A percentile compares a stretch with the other conserved stretches of the same genome.
These are phyloP conservation scores for Phytophthora macrochlamydospora DNA, from an alignment of 352 stramenopile species.

Conservation along the genomic window DNA sequence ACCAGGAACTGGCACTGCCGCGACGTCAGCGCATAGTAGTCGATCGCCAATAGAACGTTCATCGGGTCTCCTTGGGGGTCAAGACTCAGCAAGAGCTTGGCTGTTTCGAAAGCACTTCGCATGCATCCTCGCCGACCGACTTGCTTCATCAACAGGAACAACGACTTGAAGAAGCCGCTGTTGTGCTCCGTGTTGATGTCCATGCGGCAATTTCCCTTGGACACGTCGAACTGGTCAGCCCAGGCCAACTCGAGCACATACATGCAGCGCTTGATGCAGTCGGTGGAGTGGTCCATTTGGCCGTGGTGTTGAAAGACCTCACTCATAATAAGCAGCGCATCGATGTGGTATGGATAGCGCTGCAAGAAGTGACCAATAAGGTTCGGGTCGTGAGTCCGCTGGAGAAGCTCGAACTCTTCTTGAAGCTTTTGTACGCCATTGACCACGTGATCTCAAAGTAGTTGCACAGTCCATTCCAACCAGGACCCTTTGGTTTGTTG, in stretches of 20 bases:
- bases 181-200: slow-evolving; percentile 82
- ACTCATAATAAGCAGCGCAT: slow-evolving; percentile 85
- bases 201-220: slow-evolving; percentile 84
- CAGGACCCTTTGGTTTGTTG: slow-evolving; percentile 68
- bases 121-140: slow-evolving; percentile 82
- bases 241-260: slow-evolving; percentile 85
- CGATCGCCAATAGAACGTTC: slow-evolving; percentile 77
- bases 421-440: slow-evolving; percentile 87
- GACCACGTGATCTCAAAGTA: slow-evolving; percentile 90
- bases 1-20: slow-evolving; percentile 83
- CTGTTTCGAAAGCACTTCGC: slow-evolving; percentile 85
- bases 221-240: slow-evolving; percentile 84
- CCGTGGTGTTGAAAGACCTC: slow-evolving; percentile 89
- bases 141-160: slow-evolving; percentile 87
- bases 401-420: slow-evolving; percentile 83
- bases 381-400: slow-evolving; percentile 86
- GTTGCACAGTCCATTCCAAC: slow-evolving; percentile 72
- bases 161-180: slow-evolving; percentile 69
- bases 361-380: slow-evolving; percentile 81
- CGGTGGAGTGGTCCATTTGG: slow-evolving; percentile 83
- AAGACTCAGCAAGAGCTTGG: slow-evolving; percentile 73
- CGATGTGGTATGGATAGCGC: slow-evolving; percentile 86
- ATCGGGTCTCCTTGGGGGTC: slow-evolving; percentile 84
- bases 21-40: slow-evolving; percentile 86
- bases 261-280: slow-evolving; percentile 89